Conservation (phyloP, 2,329 filamentous ascomycete species). For the Colletotrichum kahawae region DNA sequence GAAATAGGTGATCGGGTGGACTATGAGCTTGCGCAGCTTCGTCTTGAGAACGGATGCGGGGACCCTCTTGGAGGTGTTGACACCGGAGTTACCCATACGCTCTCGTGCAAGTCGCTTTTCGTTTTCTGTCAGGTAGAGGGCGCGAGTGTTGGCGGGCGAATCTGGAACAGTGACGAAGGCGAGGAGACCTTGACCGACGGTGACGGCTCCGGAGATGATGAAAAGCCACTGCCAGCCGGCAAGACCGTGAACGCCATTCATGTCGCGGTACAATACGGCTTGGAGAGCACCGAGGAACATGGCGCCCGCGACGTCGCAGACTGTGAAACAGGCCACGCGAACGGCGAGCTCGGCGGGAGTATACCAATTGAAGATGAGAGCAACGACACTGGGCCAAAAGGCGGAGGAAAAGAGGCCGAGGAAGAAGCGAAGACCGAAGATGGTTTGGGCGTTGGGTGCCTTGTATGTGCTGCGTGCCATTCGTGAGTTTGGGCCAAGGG, state of each 20-base stretch:
- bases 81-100: conserved; percentile 32
- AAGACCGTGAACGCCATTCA: conserved; percentile 44
- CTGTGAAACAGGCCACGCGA: conserved; percentile 48
- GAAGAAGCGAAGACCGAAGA: conserved; percentile 41
- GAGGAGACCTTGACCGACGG: conserved; percentile 43
- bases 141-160: conserved; percentile 32
- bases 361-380: conserved; percentile 55
- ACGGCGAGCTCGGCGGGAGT: conserved; percentile 45
- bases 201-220: conserved; percentile 48
- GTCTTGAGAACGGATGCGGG: conserved; percentile 25
- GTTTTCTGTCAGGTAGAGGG: conserved; percentile 31
- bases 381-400: conserved; percentile 35
- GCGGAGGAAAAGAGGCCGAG: conserved; percentile 37
- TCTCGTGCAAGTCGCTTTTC: conserved; percentile 31
- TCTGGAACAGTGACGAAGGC: conserved; percentile 44
- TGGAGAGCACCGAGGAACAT: conserved; percentile 51
- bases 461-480: conserved; percentile 24
- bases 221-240: conserved; percentile 53
- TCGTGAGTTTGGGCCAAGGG: not conserved
- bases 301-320: conserved; percentile 46
- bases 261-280: conserved; percentile 43
- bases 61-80: conserved; percentile 32
- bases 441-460: conserved; percentile 32
- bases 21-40: conserved; percentile 31
- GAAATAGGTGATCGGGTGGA: conserved; percentile 35